Conservation (phyloP, 78 protist genomes). For the Pigoraptor vietnamica region DNA sequence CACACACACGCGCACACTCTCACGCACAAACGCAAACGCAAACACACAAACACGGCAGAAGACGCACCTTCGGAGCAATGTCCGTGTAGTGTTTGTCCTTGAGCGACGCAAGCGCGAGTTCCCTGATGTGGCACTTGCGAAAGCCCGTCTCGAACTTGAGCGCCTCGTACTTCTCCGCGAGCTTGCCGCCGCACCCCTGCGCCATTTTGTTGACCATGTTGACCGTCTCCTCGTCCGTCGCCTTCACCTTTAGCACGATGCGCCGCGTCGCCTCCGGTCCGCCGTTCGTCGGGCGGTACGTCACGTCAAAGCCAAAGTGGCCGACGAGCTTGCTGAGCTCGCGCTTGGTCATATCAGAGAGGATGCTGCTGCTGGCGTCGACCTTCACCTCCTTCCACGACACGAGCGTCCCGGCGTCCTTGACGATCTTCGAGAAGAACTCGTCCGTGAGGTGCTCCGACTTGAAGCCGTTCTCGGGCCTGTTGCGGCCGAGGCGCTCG, state of each 20-base stretch:
- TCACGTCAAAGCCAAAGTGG: not conserved
- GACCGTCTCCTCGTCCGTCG: not conserved
- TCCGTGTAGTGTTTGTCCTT: not conserved
- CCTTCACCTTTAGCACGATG: not conserved
- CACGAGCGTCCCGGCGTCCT: not conserved
- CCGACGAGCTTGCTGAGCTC: slow-evolving; percentile 4
- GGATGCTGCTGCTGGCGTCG: not conserved
- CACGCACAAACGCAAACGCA: not conserved
- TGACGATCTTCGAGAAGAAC: not conserved
- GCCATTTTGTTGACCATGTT: not conserved
- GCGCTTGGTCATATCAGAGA: not conserved
- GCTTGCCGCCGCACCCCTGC: not conserved
- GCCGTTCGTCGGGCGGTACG: not conserved
- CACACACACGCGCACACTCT: not conserved
- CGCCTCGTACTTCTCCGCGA: not conserved
- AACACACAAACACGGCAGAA: not conserved
- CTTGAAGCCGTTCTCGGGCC: not conserved
- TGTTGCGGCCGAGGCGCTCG: not conserved
- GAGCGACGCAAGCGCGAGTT: not conserved
- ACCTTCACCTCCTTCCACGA: not conserved
- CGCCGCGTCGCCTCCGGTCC: not conserved
- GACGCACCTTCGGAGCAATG: not conserved
- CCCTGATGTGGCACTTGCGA: not conserved
- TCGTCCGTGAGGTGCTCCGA: not conserved
- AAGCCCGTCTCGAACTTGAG: not conserved